Percentiles rank a stretch among this genome's conserved stretches.
phyloP scores from a whole-genome alignment of 2,329 filamentous ascomycete species.

The Hortaea sp. region DNA sequence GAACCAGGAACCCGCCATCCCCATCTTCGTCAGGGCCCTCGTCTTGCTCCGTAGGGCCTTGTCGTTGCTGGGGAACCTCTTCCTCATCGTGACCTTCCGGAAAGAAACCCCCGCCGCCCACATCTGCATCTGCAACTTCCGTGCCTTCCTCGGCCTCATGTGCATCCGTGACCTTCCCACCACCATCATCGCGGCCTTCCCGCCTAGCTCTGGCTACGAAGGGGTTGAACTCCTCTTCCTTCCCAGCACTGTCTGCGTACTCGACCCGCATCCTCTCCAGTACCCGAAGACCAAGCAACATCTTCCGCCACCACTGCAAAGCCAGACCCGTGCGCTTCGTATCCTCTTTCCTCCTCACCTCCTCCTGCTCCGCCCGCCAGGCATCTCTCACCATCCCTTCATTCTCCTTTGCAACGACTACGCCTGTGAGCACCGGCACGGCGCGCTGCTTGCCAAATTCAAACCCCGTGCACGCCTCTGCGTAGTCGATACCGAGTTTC shows the following conservation, averaged over 20 bases:
- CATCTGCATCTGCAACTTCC: constrained; percentile 11
- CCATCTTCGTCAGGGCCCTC: constrained; percentile 9
- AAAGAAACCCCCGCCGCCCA: constrained; percentile 33
- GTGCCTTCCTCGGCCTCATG: constrained; percentile 3
- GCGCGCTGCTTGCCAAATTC: constrained; percentile 94
- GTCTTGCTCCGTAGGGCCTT: constrained; percentile 4
- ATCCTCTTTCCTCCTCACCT: constrained; percentile 67
- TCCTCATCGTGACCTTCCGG: constrained; percentile 27
- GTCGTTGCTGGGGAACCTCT: constrained; percentile 20
- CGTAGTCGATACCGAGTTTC: constrained; percentile 74
- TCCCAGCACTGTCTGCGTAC: constrained; percentile 50
- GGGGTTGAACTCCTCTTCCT: constrained; percentile 45
- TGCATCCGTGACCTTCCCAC: neutral
- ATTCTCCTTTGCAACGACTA: constrained; percentile 77
- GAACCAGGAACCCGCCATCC: constrained; percentile 18
- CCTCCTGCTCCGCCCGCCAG: constrained; percentile 63
- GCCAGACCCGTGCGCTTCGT: constrained; percentile 69
- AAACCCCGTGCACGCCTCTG: constrained; percentile 91
- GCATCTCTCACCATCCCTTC: constrained; percentile 65
- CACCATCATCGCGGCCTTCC: constrained; percentile 12
- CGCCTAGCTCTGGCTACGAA: constrained; percentile 30
- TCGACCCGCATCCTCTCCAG: constrained; percentile 65
- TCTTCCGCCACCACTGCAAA: constrained; percentile 72
- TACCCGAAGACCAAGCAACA: constrained; percentile 76
- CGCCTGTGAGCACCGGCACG: constrained; percentile 81